A percentile compares a stretch with the other conserved stretches of the same genome.
Conservation (phyloP, 202 grass and related monocot species). For the Carex arenaria region DNA sequence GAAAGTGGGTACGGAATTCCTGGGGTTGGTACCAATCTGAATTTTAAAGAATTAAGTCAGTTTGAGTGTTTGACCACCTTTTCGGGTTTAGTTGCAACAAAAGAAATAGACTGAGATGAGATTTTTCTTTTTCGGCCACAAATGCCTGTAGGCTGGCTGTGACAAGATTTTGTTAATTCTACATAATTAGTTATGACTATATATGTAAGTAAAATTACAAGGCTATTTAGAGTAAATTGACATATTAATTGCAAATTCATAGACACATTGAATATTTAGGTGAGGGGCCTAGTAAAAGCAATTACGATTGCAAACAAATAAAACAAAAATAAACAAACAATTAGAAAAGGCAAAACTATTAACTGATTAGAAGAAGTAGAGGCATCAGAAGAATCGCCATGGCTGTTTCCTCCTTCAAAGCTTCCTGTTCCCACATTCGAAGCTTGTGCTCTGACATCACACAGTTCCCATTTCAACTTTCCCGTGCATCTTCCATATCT, state of each 20-base stretch:
- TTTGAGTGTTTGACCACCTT: not conserved
- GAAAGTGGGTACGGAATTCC: conserved; percentile 41
- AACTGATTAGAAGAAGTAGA: conserved; percentile 48
- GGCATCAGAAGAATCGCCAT: conserved; percentile 27
- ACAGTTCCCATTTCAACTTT: conserved; percentile 26
- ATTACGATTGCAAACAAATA: not conserved
- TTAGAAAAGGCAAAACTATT: conserved; percentile 12
- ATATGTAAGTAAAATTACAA: too few species aligned
- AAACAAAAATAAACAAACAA: not conserved
- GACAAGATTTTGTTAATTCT: too few species aligned
- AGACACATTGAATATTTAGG: too few species aligned
- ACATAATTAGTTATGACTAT: too few species aligned
- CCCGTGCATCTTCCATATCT: conserved; percentile 21
- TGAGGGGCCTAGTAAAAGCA: too few species aligned
- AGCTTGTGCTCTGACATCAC: conserved; percentile 46
- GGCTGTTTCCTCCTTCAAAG: conserved; percentile 39
- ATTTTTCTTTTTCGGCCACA: too few species aligned
- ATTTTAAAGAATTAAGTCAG: not conserved
- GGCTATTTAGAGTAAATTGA: too few species aligned
- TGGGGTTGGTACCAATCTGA: conserved; percentile 1
- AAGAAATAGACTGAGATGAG: too few species aligned
- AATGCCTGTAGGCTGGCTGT: too few species aligned
- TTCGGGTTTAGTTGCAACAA: not conserved
- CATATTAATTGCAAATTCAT: too few species aligned
- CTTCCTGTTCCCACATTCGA: conserved; percentile 59